phyloP scores from a whole-genome alignment of 306 rosid genomes.

The Acacia melanoxylon region DNA sequence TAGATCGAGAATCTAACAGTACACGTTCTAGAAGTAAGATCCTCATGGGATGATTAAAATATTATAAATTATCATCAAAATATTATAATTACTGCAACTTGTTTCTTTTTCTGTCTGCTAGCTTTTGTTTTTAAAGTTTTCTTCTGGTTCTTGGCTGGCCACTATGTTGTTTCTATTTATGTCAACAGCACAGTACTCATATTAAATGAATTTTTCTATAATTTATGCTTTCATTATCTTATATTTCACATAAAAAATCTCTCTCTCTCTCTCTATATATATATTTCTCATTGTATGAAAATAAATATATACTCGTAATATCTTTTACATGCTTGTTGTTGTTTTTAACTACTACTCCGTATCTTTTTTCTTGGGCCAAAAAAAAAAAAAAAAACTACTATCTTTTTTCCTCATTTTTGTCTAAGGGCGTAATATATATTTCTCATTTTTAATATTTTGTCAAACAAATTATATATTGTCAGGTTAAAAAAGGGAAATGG shows the following conservation, averaged over 20 bases:
- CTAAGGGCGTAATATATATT: neutral
- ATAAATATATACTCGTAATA: neutral
- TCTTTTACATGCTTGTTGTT: neutral
- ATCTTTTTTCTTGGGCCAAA: too few species aligned
- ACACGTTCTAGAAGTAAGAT: neutral
- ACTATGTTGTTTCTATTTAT: neutral
- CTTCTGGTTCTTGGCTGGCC: neutral
- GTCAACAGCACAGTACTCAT: neutral
- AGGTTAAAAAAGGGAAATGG: neutral
- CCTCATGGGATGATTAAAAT: neutral
- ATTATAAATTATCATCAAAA: neutral
- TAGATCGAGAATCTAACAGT: neutral
- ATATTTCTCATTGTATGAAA: neutral
- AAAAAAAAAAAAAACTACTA: too few species aligned
- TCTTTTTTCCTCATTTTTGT: neutral
- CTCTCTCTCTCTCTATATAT: too few species aligned
- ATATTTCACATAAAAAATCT: neutral
- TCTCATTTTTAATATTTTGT: too few species aligned
- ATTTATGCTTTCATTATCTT: neutral
- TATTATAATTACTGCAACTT: constrained; percentile 9
- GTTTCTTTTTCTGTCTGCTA: neutral
- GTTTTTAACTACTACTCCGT: too few species aligned
- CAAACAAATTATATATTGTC: neutral
- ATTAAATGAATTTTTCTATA: neutral
- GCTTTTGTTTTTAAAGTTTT: neutral